phyloP scores from a whole-genome alignment of 2,329 filamentous ascomycete species.

The Fulvia fulva region DNA sequence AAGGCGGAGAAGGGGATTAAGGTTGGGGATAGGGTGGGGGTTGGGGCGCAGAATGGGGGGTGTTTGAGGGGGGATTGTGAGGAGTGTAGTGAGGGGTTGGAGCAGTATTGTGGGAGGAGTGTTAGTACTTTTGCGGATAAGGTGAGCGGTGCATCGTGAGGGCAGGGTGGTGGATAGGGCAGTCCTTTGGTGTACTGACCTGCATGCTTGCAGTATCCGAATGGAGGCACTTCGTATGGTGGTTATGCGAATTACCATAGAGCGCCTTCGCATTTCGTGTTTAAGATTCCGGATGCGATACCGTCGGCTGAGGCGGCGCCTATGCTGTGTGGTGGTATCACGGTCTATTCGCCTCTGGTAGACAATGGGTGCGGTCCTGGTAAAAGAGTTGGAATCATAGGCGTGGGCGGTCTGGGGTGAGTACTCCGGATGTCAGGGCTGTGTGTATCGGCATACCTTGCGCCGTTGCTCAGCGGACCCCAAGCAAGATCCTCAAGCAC shows the following conservation, averaged over 20 bases:
- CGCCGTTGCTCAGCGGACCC: too few species aligned
- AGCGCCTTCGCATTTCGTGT: slow-evolving; percentile 50
- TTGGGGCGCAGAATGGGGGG: slow-evolving; percentile 47
- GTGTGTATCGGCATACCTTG: too few species aligned
- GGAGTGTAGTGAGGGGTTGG: slow-evolving; percentile 45
- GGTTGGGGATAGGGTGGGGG: slow-evolving; percentile 43
- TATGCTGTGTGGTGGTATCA: slow-evolving; percentile 75
- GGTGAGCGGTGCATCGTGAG: neutral
- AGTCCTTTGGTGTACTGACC: too few species aligned
- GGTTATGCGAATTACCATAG: slow-evolving; percentile 57
- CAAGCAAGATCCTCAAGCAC: neutral
- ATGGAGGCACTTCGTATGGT: slow-evolving; percentile 54
- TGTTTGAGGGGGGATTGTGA: slow-evolving; percentile 49
- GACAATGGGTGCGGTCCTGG: slow-evolving; percentile 66
- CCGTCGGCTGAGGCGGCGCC: slow-evolving; percentile 56
- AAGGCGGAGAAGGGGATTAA: slow-evolving; percentile 32
- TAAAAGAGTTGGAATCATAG: slow-evolving; percentile 67
- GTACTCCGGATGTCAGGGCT: neutral
- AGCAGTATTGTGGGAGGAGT: slow-evolving; percentile 28
- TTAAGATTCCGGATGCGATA: slow-evolving; percentile 53
- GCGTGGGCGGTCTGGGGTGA: slow-evolving; percentile 59
- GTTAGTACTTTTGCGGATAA: slow-evolving; percentile 32
- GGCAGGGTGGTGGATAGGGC: neutral
- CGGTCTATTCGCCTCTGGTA: slow-evolving; percentile 65
- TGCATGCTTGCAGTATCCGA: slow-evolving; percentile 20